Evolutionary conservation across 2,329 filamentous ascomycete genomes (phyloP).

Genomic region (Verticillium isaacii): DNA sequence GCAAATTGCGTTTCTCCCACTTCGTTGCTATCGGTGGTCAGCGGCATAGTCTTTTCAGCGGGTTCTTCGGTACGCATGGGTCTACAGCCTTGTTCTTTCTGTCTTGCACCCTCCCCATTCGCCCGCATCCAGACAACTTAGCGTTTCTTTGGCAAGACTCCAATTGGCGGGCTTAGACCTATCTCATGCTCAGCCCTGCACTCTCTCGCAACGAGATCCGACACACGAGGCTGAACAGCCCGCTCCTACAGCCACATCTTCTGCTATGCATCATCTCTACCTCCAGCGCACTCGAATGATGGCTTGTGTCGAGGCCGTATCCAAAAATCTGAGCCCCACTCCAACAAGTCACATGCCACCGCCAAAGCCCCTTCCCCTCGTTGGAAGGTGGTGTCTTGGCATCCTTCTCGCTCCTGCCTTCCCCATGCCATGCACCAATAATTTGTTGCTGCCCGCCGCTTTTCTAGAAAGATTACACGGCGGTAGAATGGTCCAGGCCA

Average conservation of each 20-base stretch:
- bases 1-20: background rate
- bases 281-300: background rate
- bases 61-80: background rate
- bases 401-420: too few species aligned
- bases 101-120: background rate
- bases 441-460: too few species aligned
- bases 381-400: too few species aligned
- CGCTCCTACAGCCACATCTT: background rate
- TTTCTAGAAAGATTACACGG: too few species aligned
- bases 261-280: too few species aligned
- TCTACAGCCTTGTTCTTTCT: background rate
- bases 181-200: background rate
- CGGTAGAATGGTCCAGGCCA: too few species aligned
- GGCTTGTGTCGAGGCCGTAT: too few species aligned
- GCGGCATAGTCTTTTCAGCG: background rate
- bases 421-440: too few species aligned
- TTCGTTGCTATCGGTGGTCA: background rate
- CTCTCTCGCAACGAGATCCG: background rate
- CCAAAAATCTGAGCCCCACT: too few species aligned
- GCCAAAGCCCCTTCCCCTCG: too few species aligned
- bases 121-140: background rate
- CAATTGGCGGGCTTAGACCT: background rate
- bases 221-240: background rate
- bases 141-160: background rate
- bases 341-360: too few species aligned